Evolutionary conservation across 2,329 filamentous ascomycete species (phyloP).

Genomic region (Ascochyta koolunga): DNA sequence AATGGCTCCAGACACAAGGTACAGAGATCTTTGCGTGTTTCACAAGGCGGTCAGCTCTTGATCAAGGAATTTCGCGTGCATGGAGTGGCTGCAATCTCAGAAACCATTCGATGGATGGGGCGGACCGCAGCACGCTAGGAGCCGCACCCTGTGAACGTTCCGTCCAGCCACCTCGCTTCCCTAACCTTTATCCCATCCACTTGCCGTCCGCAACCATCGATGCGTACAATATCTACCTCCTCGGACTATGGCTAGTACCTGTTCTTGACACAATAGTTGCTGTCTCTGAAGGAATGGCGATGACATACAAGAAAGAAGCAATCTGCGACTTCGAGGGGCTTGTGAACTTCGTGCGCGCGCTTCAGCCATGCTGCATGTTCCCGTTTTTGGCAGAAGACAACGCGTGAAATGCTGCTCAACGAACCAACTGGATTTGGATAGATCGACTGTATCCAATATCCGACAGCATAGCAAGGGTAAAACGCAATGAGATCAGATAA

Average conservation of each 20-base stretch:
- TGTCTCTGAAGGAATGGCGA: background rate
- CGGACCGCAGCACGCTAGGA: slow-evolving; percentile 1
- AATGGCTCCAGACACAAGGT: too few relatives aligned
- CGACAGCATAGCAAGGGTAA: background rate
- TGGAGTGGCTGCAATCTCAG: background rate
- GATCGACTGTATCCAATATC: background rate
- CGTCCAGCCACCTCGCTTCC: background rate
- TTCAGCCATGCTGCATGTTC: background rate
- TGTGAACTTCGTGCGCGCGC: background rate
- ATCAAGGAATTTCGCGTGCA: background rate
- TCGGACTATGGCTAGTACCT: too few relatives aligned
- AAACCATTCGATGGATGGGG: background rate
- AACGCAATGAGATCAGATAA: background rate
- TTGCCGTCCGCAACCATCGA: background rate
- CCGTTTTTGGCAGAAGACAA: background rate
- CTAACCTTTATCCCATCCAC: background rate
- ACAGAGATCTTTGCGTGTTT: background rate
- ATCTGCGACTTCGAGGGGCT: too few relatives aligned
- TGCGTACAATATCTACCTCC: too few relatives aligned
- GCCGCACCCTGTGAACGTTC: slow-evolving; percentile 1
- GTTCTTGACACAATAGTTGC: background rate
- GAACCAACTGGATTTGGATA: background rate
- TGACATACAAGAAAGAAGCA: background rate
- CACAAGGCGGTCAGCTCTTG: background rate
- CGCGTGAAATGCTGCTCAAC: background rate